Base-by-base conservation (phyloP, 495 filamentous ascomycete species). In the Sporormia fimetaria region DNA sequence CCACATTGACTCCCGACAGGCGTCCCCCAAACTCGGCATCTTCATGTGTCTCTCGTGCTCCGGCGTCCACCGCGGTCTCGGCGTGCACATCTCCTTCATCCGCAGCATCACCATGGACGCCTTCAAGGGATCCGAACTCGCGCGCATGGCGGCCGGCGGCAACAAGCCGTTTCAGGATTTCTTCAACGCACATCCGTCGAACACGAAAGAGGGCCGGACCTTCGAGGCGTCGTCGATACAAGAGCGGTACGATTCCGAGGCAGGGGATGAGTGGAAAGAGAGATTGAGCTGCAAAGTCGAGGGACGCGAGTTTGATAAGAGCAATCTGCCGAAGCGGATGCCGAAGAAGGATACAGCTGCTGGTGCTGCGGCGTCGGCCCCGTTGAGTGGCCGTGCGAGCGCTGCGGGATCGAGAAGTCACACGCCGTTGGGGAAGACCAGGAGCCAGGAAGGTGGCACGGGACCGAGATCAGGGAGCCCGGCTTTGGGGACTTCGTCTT, bases 11-110 rank as follows among this genome's bases (percentile, higher is more conserved):
- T n/a, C n/a, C n/a, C n/a, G n/a, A n/a, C n/a, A 77, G 73, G 76
- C 76, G 27, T 79, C 74, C 30, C 77, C 77, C 40, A 81, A 81
- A 67, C 76, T 81, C 59, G 75, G 75, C 49, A 82, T 92, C 62
- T 98, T 98, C 63, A 94, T 96, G 67, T 98, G 90, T 63, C 77
- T 98, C 29, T 83, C 77, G 44, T 98, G 90, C 66, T 90, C 90
- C 33, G 90, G 90, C 47, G 83, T 86, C 20, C 90, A 98, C 66
- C 82, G 90, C 51, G 83, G 85, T 2, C 74, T 98, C 11, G 90
- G 90, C 37, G 90, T 98, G 20, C 90, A 98, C 67, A 94, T 98
- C 56, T 94, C 86, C 57, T 98, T 98, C 65, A 85, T 98, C 38
- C 81, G 90, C 47, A 83, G 76, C 44, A 85, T 96, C 49, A 92